Base-by-base conservation (phyloP, 768 basidiomycete species). In the Rhodosporidiobolus odoratus region DNA sequence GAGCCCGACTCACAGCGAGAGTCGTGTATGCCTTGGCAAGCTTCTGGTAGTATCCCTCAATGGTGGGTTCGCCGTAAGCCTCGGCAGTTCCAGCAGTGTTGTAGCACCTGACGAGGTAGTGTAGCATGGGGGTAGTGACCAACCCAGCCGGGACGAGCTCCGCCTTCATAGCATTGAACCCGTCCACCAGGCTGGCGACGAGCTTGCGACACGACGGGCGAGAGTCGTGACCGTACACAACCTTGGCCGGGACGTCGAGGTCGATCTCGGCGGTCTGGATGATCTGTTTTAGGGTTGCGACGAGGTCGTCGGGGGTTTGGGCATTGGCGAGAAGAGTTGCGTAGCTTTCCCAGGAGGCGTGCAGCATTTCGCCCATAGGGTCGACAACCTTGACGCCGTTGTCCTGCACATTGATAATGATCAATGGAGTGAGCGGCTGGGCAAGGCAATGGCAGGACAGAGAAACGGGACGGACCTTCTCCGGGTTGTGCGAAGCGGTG, bases 401-500 rank as follows among this genome's bases (percentile, higher is more conserved):
- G 79, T 99, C 96, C 92, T 96, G 77, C 13, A 66, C 27, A 54
- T 16, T 35, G 16, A 2, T 21, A 15, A 12, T 5, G 57, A 35
- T 53, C 23, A 47, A 63, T 45, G n/a, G 0, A 25, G 32, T n/a
- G n/a, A n/a, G n/a, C n/a, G n/a, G n/a, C n/a, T n/a, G n/a, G 50
- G 15, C 34, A 30, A 40, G 25, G 52, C 10, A 48, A 40, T 56
- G n/a, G 19, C 12, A 3, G 35, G 25, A 60, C 48, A 27, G 27
- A 50, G 10, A 45, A n/a, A 27, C 17, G 10, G 47, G 19, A 23
- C 63, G 57, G 77, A 93, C 94, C 78, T 86, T 84, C 78, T 94
- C 94, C n/a, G 96, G 95, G 79, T 99, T 99, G 81, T 99, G 96
- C n/a, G 92, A 95, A 4, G 96, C 96, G 45, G 96, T 99, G 78